Conservation (phyloP, 495 filamentous ascomycete species). For the Ramalina peruviana region DNA sequence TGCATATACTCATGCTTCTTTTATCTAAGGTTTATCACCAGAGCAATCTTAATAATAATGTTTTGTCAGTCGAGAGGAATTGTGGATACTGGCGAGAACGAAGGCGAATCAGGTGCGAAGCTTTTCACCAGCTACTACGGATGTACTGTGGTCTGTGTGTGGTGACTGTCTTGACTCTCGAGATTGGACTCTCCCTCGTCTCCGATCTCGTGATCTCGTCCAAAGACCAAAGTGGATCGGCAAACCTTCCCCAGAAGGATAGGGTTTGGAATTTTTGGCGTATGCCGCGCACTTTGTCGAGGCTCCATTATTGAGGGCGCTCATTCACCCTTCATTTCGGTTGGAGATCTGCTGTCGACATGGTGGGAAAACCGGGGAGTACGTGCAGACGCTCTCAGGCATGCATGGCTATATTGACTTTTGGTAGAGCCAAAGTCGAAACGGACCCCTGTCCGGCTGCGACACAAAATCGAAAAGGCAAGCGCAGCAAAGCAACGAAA, state of each 20-base stretch:
- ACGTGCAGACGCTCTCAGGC: slow-evolving; percentile 5
- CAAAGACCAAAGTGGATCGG: background rate
- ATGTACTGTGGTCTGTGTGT: too few relatives aligned
- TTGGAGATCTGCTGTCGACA: background rate
- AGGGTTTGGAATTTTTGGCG: background rate
- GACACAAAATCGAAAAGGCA: slow-evolving; percentile 93
- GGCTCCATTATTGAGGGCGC: background rate
- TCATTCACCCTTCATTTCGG: background rate
- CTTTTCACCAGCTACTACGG: too few relatives aligned
- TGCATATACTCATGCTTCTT: background rate
- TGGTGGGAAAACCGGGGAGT: slow-evolving; percentile 41
- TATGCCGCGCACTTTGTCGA: too few relatives aligned
- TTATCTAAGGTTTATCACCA: too few relatives aligned
- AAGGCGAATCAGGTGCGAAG: too few relatives aligned
- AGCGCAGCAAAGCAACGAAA: slow-evolving; percentile 84
- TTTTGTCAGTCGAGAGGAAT: too few relatives aligned
- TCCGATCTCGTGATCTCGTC: too few relatives aligned
- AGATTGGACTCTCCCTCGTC: too few relatives aligned
- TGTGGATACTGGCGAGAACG: too few relatives aligned
- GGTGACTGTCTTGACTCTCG: too few relatives aligned
- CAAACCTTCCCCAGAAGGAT: background rate
- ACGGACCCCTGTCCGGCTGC: slow-evolving; percentile 70
- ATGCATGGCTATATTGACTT: background rate
- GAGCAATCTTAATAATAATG: too few relatives aligned
- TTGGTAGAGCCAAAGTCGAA: slow-evolving; percentile 80